Percentiles rank a stretch among this genome's conserved stretches.
phyloP scores from a whole-genome alignment of 2,329 filamentous ascomycete genomes.

The Boeremia lycopersici region DNA sequence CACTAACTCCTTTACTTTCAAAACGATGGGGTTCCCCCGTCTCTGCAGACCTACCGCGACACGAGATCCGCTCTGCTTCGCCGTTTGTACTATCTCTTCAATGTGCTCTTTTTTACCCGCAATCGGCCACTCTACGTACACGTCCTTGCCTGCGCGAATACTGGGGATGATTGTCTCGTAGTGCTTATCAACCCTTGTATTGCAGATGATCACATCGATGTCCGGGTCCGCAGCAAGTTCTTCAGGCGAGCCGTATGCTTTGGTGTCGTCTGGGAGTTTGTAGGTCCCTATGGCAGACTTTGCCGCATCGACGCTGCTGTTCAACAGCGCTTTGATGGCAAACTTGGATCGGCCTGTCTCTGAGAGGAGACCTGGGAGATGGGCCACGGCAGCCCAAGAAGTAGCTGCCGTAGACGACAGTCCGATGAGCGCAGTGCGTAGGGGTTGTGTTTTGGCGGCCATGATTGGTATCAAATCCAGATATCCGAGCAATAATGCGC shows the following conservation, averaged over 20 bases:
- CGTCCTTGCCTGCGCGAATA: conserved; percentile 58
- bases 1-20: conserved; percentile 52
- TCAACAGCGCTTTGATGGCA: conserved; percentile 55
- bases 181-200: conserved; percentile 62
- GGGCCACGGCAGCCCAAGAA: conserved; percentile 62
- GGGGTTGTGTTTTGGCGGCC: neutral
- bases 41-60: conserved; percentile 57
- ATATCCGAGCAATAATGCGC: neutral
- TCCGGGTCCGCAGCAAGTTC: conserved; percentile 50
- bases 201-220: conserved; percentile 56
- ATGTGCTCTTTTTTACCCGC: conserved; percentile 44
- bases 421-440: conserved; percentile 54
- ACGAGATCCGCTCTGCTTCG: conserved; percentile 47
- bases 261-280: conserved; percentile 45
- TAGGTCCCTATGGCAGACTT: conserved; percentile 49
- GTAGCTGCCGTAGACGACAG: conserved; percentile 60
- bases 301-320: conserved; percentile 51
- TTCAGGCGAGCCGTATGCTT: conserved; percentile 52
- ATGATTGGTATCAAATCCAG: neutral
- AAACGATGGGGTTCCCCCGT: conserved; percentile 46
- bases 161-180: conserved; percentile 54
- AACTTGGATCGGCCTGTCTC: conserved; percentile 45
- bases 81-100: conserved; percentile 33
- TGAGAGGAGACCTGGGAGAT: conserved; percentile 65
- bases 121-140: conserved; percentile 61